Conservation (phyloP, 2,329 filamentous ascomycete genomes). For the Xylaria sp. region DNA sequence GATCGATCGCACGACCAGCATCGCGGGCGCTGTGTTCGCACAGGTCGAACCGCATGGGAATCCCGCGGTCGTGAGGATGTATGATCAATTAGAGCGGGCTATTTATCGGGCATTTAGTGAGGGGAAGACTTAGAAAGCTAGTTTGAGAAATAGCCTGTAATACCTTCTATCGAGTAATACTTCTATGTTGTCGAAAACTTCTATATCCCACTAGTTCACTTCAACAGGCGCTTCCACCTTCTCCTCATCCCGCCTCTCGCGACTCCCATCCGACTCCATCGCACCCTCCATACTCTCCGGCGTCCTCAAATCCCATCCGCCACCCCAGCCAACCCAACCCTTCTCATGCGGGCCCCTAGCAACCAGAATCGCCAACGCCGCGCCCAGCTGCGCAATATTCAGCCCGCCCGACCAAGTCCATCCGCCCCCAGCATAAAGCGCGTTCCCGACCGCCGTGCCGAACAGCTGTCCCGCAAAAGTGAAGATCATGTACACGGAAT, state of each 20-base stretch:
- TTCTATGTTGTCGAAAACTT: not conserved
- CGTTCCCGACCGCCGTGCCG: constrained; percentile 49
- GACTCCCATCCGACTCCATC: constrained; percentile 18
- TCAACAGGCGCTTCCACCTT: constrained; percentile 19
- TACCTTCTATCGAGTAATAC: not conserved
- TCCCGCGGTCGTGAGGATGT: not conserved
- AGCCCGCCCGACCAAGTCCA: constrained; percentile 49
- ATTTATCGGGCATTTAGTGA: not conserved
- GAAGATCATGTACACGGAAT: constrained; percentile 50
- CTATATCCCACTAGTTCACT: not conserved
- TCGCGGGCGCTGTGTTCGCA: not conserved
- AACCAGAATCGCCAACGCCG: constrained; percentile 42
- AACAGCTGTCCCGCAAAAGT: constrained; percentile 50
- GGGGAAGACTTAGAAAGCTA: not conserved
- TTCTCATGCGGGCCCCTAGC: constrained; percentile 47
- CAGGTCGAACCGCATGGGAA: not conserved
- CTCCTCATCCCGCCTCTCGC: constrained; percentile 29
- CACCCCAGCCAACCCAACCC: constrained; percentile 50
- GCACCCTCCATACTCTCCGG: constrained; percentile 16
- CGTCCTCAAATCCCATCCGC: constrained; percentile 46
- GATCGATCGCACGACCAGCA: not conserved
- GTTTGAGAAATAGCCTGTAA: not conserved
- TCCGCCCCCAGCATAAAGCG: constrained; percentile 48
- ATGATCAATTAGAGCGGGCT: not conserved
- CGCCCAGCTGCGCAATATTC: constrained; percentile 47